These are phyloP conservation scores for Actinidia arguta DNA, from an alignment of 179 eudicot species.

Conservation along the genomic window DNA sequence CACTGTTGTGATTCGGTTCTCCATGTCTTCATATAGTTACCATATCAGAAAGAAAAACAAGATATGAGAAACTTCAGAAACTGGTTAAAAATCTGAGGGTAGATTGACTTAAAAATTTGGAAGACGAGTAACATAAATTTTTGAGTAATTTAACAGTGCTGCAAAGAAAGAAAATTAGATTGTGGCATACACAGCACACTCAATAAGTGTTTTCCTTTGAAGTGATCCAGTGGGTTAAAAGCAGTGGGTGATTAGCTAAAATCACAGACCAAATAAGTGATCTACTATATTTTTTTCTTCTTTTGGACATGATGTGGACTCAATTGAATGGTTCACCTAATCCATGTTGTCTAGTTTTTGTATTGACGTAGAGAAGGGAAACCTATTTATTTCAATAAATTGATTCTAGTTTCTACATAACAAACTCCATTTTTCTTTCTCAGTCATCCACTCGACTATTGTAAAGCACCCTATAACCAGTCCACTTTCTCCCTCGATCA, in stretches of 20 bases:
- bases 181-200: neutral
- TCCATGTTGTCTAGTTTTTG: too few relatives aligned
- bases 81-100: neutral
- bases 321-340: neutral
- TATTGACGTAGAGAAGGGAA: too few relatives aligned
- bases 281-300: neutral
- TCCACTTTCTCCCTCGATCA: too few relatives aligned
- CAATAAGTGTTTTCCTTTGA: neutral
- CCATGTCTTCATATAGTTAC: constrained; percentile 77
- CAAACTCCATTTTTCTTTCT: too few relatives aligned
- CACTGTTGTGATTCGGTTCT: constrained; percentile 49
- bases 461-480: too few relatives aligned
- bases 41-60: constrained; percentile 23
- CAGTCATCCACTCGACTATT: too few relatives aligned
- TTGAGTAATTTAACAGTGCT: neutral
- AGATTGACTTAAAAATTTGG: neutral
- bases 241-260: neutral
- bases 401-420: too few relatives aligned
- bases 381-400: too few relatives aligned
- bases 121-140: neutral
- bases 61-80: neutral
- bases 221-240: neutral
- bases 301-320: too few relatives aligned
- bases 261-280: neutral
- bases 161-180: neutral